These are phyloP conservation scores for Cyanidiococcus yangmingshanensis DNA, from an alignment of 23 red algal species.

Conservation along the genomic window DNA sequence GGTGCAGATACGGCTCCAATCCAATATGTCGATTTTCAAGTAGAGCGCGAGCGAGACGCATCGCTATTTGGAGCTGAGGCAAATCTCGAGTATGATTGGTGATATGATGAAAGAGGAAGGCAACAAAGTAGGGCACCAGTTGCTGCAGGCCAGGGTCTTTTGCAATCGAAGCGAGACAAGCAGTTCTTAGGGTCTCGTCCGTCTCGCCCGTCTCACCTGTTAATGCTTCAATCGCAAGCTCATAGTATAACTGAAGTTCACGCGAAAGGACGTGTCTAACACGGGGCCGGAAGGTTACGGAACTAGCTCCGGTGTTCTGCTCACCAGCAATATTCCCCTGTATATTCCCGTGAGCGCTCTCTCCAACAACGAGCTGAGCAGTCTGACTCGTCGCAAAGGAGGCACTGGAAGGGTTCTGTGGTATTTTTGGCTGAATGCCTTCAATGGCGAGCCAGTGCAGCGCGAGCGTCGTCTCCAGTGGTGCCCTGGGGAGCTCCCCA, in stretches of 20 bases:
- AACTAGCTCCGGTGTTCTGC: not conserved
- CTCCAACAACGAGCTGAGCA: not conserved
- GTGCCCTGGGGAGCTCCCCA: slow-evolving; percentile 40
- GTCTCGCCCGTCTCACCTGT: not conserved
- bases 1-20: slow-evolving; percentile 56
- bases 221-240: slow-evolving; percentile 47
- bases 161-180: slow-evolving; percentile 53
- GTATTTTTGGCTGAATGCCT: slow-evolving; percentile 63
- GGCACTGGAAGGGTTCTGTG: slow-evolving; percentile 38
- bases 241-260: slow-evolving; percentile 81
- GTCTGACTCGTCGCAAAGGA: not conserved
- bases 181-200: slow-evolving; percentile 42
- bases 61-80: slow-evolving; percentile 30
- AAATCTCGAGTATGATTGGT: slow-evolving; percentile 19
- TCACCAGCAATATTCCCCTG: not conserved
- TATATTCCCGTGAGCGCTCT: not conserved
- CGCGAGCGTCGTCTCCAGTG: slow-evolving; percentile 47
- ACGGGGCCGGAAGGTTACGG: slow-evolving; percentile 29
- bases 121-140: slow-evolving; percentile 83
- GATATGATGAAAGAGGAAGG: slow-evolving; percentile 40
- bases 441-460: slow-evolving; percentile 86
- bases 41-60: slow-evolving; percentile 69
- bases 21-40: slow-evolving; percentile 53
- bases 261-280: slow-evolving; percentile 62
- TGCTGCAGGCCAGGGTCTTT: slow-evolving; percentile 62